Evolutionary conservation across 2,329 filamentous ascomycete genomes (phyloP), one percentile per base, ranked within the genome.

Genomic region (Aspergillus japonicus): DNA sequence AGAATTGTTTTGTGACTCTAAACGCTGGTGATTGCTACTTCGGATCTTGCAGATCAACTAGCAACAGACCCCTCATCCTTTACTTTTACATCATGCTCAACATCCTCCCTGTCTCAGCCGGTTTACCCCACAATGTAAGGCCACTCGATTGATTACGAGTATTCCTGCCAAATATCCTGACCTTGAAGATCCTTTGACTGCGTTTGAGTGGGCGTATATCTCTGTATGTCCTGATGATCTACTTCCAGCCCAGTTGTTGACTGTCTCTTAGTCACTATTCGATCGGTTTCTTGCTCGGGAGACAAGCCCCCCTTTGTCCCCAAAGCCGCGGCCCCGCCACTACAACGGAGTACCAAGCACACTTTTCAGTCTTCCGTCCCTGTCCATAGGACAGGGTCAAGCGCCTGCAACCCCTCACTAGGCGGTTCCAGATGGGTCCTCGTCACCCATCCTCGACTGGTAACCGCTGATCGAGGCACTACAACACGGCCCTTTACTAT

Each of bases 331-430:
- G 16, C n/a, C 29, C n/a, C 50, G n/a, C 33, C 33, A 35, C 52
- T 16, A 21, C 21, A 21, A 42, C 54, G 14, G 11, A 12, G 14
- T 35, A 35, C 33, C 2, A 16, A 35, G 12, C 14, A 35, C 33
- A 12, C 12, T 35, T 35, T 35, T 35, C 11, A 35, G 11, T 24
- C 42, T 54, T 26, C 54, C 42, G 57, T 52, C 47, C 24, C 54
- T 49, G 57, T 48, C 53, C 58, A 57, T 39, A 54, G 21, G 49
- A 31, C 44, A 35, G 50, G 26, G 57, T 23, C 50, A 60, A 60
- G 58, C 50, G 58, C 58, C 47, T 42, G 23, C 48, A 35, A 52
- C 21, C 23, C 24, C 24, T 26, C 44, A 19, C 23, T 42, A 33
- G 50, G 19, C 42, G 47, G 44, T 49, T 42, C 29, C 50, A 29